Conservation (phyloP, 1,284 basidiomycete genomes). For the Phellinidium pouzarii region DNA sequence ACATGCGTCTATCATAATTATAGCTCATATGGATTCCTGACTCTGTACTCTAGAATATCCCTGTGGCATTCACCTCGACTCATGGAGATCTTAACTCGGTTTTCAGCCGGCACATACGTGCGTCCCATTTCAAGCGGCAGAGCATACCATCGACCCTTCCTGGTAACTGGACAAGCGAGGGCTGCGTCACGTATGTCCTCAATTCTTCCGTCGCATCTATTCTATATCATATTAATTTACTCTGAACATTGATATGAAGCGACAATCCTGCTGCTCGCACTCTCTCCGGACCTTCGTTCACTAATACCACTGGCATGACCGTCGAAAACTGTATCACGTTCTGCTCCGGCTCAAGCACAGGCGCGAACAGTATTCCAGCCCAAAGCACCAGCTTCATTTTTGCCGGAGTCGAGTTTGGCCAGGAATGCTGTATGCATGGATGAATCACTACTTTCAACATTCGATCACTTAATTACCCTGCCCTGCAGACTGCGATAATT, state of each 20-base stretch:
- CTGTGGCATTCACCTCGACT: slow-evolving; percentile 2
- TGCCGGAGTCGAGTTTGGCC: slow-evolving; percentile 22
- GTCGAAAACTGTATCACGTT: slow-evolving; percentile 21
- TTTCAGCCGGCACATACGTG: slow-evolving; percentile 3
- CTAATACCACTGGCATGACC: slow-evolving; percentile 20
- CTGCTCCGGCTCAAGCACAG: slow-evolving; percentile 19
- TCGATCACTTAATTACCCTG: no score
- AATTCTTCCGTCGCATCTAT: not conserved
- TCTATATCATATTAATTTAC: not conserved
- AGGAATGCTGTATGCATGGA: slow-evolving; percentile 22
- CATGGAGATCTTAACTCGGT: slow-evolving; percentile 3
- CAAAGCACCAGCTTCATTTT: slow-evolving; percentile 19
- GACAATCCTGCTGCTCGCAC: slow-evolving; percentile 20
- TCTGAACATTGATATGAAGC: slow-evolving; percentile 7
- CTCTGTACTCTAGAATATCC: not conserved
- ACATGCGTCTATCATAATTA: no score
- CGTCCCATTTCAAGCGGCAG: slow-evolving; percentile 12
- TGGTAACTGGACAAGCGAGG: slow-evolving; percentile 20
- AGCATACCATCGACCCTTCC: slow-evolving; percentile 15
- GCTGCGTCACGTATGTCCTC: slow-evolving; percentile 20
- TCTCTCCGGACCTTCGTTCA: slow-evolving; percentile 17
- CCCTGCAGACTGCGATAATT: slow-evolving; percentile 21
- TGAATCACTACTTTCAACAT: not conserved
- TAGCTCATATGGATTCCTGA: not conserved
- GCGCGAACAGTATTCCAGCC: slow-evolving; percentile 8